Base-by-base conservation (phyloP, 2,329 filamentous ascomycete species). In the Nannizziopsis barbatae region DNA sequence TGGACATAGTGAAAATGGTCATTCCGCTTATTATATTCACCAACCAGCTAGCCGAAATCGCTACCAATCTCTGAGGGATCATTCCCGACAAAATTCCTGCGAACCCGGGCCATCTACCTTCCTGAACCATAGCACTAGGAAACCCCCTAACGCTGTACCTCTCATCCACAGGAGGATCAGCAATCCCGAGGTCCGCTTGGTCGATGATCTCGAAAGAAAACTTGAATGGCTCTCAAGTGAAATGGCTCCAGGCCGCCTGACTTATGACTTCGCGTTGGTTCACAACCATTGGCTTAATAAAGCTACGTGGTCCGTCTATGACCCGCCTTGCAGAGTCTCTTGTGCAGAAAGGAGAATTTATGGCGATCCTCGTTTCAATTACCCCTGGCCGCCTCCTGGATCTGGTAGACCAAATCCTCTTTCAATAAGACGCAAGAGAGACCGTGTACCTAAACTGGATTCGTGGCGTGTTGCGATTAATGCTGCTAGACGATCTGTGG, bases 251-350 rank as follows among this genome's bases (percentile, higher is more conserved):
- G 67, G 66, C 8, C 58, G 63, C 41, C 66, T 63, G 50, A 61
- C 65, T 5, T 68, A 62, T 45, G 64, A 68, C 50, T 69, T 69
- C 47, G 56, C 63, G 18, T 50, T 65, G 17, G 59, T 69, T 36
- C 60, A 65, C 30, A 68, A 67, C 42, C 67, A 68, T 49, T 70
- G 66, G 66, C 44, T 69, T n/a, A 70, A 68, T 46, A 58, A 52
- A 36, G 56, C 62, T 30, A 68, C 65, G 1, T 68, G 65, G 66
- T 41, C 65, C 15, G 64, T 69, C 22, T 58, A 61, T 36, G 65
- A 68, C 48, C 65, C 66, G 7, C 52, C 60, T n/a, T 68, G 64
- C 22, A 59, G 67, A 45, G 57, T 65, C 20, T 50, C 62, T 5
- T 55, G 52, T 5, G 56, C 65, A 33, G 52, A 53, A 20, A 62